Evolutionary conservation across 495 filamentous ascomycete species (phyloP).

Genomic region (Aspergillus nanangensis): DNA sequence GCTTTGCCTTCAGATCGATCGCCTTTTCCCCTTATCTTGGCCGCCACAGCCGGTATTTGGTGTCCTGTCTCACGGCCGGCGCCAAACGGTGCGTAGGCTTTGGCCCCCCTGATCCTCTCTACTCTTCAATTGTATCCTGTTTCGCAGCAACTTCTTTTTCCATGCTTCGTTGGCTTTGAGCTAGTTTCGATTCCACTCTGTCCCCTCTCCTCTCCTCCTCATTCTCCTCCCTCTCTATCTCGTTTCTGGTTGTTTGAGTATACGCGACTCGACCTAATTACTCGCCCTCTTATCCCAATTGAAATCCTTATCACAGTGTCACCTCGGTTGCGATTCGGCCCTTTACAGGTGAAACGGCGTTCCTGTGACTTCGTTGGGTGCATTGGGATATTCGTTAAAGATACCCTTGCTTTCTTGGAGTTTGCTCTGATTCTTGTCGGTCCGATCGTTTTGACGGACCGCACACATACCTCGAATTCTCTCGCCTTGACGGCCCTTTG

Average conservation of each 20-base stretch:
- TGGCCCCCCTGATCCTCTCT: slow-evolving; percentile 34
- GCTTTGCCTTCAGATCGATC: slow-evolving; percentile 34
- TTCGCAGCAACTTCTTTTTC: slow-evolving; percentile 19
- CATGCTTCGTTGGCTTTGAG: slow-evolving; percentile 16
- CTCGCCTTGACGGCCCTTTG: slow-evolving; percentile 44
- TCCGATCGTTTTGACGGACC: slow-evolving; percentile 28
- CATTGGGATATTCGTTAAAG: slow-evolving; percentile 34
- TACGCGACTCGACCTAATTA: neutral
- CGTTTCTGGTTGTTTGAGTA: neutral
- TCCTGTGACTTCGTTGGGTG: slow-evolving; percentile 31
- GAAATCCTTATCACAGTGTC: slow-evolving; percentile 1
- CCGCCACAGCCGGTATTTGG: slow-evolving; percentile 52
- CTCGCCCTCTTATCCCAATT: neutral
- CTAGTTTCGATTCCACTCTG: slow-evolving; percentile 16
- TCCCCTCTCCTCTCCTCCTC: slow-evolving; percentile 4
- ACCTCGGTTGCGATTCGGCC: slow-evolving; percentile 21
- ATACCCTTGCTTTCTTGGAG: slow-evolving; percentile 39
- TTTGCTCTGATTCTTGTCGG: slow-evolving; percentile 30
- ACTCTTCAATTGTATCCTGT: slow-evolving; percentile 17
- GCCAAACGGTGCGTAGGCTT: slow-evolving; percentile 54
- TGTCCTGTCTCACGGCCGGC: slow-evolving; percentile 54
- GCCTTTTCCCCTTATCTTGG: slow-evolving; percentile 37
- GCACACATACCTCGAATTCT: slow-evolving; percentile 25
- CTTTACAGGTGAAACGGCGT: slow-evolving; percentile 28
- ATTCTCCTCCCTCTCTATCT: neutral